Evolutionary conservation across 75 land plant genomes (phyloP).

Genomic region (Isoetes taiwanensis): DNA sequence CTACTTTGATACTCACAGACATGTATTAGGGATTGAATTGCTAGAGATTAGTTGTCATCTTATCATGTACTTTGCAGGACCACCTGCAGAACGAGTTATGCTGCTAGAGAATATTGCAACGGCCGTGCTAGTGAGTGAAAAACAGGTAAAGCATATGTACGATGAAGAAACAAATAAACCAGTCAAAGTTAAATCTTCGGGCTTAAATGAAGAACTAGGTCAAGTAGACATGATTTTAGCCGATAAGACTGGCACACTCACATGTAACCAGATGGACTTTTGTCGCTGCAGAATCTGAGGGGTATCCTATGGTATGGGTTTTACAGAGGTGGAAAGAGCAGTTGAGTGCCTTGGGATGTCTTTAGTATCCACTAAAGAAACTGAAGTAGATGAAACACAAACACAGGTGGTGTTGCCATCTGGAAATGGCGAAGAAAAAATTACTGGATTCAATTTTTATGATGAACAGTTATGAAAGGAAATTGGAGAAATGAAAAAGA

Average conservation of each 20-base stretch:
- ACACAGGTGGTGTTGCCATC: not conserved
- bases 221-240: not conserved
- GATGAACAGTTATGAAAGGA: not conserved
- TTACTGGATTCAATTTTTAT: conserved; percentile 2
- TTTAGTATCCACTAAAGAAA: not conserved
- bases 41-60: no score
- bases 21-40: no score
- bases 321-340: conserved; percentile 5
- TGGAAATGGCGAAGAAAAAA: not conserved
- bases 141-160: conserved; percentile 32
- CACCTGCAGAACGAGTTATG: no score
- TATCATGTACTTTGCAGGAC: no score
- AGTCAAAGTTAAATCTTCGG: not conserved
- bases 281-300: not conserved
- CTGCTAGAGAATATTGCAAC: no score
- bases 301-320: not conserved
- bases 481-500: not conserved
- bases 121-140: no score
- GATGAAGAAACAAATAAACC: not conserved
- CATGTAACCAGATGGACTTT: conserved; percentile 3
- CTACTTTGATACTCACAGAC: no score
- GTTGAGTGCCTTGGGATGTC: not conserved
- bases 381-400: not conserved
- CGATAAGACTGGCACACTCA: conserved; percentile 5
- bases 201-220: conserved; percentile 5